Conservation (phyloP, 805 yeast species). For the Vanderwaltozyma verrucispora region DNA sequence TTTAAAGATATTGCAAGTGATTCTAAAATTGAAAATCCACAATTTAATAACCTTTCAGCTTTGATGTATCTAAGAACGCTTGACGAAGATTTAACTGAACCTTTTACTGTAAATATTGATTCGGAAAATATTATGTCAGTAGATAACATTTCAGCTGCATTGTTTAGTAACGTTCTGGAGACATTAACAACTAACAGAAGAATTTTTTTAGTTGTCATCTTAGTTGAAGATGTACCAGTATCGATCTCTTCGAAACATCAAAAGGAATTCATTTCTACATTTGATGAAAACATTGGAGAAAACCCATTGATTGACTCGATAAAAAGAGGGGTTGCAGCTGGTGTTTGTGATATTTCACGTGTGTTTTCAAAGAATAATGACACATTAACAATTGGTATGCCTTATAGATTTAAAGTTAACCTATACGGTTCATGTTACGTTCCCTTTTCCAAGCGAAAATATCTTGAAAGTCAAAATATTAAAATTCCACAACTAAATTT, state of each 20-base stretch:
- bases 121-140: slow-evolving; percentile 48
- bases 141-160: slow-evolving; percentile 66
- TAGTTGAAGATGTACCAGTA: slow-evolving; percentile 51
- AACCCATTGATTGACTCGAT: slow-evolving; percentile 20
- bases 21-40: slow-evolving; percentile 37
- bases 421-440: slow-evolving; percentile 41
- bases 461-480: too few species aligned
- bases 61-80: slow-evolving; percentile 60
- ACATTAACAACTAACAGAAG: slow-evolving; percentile 53
- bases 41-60: slow-evolving; percentile 46
- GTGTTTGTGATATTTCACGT: slow-evolving; percentile 76
- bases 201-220: slow-evolving; percentile 63
- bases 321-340: slow-evolving; percentile 78
- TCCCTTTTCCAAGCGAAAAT: slow-evolving; percentile 14
- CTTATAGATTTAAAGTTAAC: slow-evolving; percentile 62
- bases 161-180: slow-evolving; percentile 63
- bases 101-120: slow-evolving; percentile 58
- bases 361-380: slow-evolving; percentile 60
- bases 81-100: slow-evolving; percentile 60
- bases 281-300: neutral
- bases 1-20: slow-evolving; percentile 58
- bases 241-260: slow-evolving; percentile 13
- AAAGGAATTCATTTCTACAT: too few species aligned
- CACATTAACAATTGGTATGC: slow-evolving; percentile 46
- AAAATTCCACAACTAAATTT: too few species aligned